Evolutionary conservation across 164 flowering plant species (phyloP).

Genomic region (Vitis amurensis): DNA sequence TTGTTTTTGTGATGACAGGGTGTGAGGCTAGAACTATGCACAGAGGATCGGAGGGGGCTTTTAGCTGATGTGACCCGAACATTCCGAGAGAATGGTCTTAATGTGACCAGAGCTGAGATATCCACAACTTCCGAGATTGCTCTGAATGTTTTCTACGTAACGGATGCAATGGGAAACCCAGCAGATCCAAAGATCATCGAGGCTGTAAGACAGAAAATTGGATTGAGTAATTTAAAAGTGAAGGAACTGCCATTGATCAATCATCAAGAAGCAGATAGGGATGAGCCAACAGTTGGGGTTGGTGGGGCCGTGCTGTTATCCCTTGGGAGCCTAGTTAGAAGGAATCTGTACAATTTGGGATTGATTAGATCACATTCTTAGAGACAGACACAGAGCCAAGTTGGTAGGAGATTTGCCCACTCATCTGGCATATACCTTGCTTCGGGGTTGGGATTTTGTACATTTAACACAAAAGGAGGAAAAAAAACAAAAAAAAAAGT

Average conservation of each 20-base stretch:
- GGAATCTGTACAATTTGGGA: constrained; percentile 85
- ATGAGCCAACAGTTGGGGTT: constrained; percentile 40
- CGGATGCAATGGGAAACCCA: constrained; percentile 62
- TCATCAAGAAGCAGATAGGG: constrained; percentile 32
- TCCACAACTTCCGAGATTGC: constrained; percentile 63
- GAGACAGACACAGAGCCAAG: not conserved
- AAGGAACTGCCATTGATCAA: constrained; percentile 58
- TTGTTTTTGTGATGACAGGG: constrained; percentile 40
- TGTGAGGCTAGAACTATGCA: constrained; percentile 60
- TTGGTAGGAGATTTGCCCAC: constrained; percentile 11
- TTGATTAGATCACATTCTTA: constrained; percentile 78
- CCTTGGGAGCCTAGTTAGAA: constrained; percentile 78
- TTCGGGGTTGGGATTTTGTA: constrained; percentile 28
- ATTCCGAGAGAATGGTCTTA: constrained; percentile 87
- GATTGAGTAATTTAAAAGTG: constrained; percentile 56
- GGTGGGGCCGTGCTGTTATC: constrained; percentile 75
- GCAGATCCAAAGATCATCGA: constrained; percentile 65
- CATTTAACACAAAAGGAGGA: constrained; percentile 22
- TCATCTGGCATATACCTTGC: constrained; percentile 36
- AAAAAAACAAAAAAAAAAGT: constrained; percentile 5
- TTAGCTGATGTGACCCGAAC: constrained; percentile 86
- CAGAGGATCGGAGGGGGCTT: constrained; percentile 57
- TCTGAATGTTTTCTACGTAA: constrained; percentile 64
- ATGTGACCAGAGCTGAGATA: constrained; percentile 85
- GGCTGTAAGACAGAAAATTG: constrained; percentile 60